phyloP scores from a whole-genome alignment of 2,329 filamentous ascomycete genomes.

The Zymoseptoria ardabiliae region DNA sequence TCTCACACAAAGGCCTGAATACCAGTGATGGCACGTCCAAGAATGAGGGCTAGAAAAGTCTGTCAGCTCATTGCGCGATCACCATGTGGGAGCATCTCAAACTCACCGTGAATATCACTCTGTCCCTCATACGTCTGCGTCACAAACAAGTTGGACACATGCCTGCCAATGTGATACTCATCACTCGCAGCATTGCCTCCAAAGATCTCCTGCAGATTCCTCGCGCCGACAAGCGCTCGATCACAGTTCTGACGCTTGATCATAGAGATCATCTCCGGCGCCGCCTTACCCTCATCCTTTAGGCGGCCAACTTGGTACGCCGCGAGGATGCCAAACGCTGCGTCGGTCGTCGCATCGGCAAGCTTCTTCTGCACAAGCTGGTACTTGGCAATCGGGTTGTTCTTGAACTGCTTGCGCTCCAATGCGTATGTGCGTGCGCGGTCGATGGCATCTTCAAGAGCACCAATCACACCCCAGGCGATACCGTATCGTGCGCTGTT shows the following conservation, averaged over 20 bases:
- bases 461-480: slow-evolving; percentile 86
- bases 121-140: slow-evolving; percentile 98
- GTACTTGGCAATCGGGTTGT: slow-evolving; percentile 89
- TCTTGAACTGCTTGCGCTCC: slow-evolving; percentile 92
- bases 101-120: slow-evolving; percentile 91
- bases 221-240: slow-evolving; percentile 69
- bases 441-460: slow-evolving; percentile 81
- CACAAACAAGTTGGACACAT: slow-evolving; percentile 93
- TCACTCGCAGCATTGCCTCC: slow-evolving; percentile 97
- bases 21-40: slow-evolving; percentile 50
- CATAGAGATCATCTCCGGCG: slow-evolving; percentile 95
- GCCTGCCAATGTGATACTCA: slow-evolving; percentile 89
- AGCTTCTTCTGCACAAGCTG: slow-evolving; percentile 98
- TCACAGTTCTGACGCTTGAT: slow-evolving; percentile 98
- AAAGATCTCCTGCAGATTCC: slow-evolving; percentile 87
- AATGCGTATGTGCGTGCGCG: slow-evolving; percentile 80
- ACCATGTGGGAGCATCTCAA: slow-evolving; percentile 1
- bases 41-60: slow-evolving; percentile 37
- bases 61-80: slow-evolving; percentile 14
- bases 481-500: slow-evolving; percentile 94
- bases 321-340: slow-evolving; percentile 82
- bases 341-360: slow-evolving; percentile 84
- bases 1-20: slow-evolving; percentile 61
- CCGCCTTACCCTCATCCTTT: slow-evolving; percentile 81
- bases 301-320: slow-evolving; percentile 84